Conservation (phyloP, 1,139 yeast genomes). For the Lodderomyces orthopsilosis region DNA sequence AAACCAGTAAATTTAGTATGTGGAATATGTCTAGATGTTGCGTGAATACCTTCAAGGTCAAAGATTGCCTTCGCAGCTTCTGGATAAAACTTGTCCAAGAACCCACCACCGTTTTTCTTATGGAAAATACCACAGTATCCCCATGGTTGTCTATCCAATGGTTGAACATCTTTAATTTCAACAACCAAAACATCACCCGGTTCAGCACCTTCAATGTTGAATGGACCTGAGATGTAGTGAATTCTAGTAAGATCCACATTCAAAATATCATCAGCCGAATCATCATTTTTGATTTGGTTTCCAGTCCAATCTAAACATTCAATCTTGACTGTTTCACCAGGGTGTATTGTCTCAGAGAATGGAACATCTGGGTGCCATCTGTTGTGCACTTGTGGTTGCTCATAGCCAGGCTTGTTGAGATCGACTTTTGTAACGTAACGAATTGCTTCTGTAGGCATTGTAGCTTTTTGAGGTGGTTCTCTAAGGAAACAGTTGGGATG, state of each 20-base stretch:
- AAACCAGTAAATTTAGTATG: slow-evolving; percentile 42
- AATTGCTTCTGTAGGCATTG: slow-evolving; percentile 11
- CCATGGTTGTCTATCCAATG: slow-evolving; percentile 51
- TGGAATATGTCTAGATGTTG: slow-evolving; percentile 48
- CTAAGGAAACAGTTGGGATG: slow-evolving; percentile 32
- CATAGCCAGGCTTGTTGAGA: slow-evolving; percentile 40
- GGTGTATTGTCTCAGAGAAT: slow-evolving; percentile 32
- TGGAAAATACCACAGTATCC: slow-evolving; percentile 50
- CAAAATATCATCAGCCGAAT: slow-evolving; percentile 45
- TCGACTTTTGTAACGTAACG: slow-evolving; percentile 29
- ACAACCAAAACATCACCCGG: slow-evolving; percentile 49
- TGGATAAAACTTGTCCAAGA: slow-evolving; percentile 46
- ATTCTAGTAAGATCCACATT: slow-evolving; percentile 42
- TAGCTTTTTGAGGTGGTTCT: neutral
- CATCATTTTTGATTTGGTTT: slow-evolving; percentile 45
- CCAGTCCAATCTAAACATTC: slow-evolving; percentile 57
- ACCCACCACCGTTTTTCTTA: slow-evolving; percentile 49
- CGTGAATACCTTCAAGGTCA: slow-evolving; percentile 50
- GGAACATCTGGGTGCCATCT: slow-evolving; percentile 56
- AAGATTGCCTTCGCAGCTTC: slow-evolving; percentile 50
- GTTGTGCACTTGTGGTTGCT: slow-evolving; percentile 46
- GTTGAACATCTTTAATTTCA: slow-evolving; percentile 51
- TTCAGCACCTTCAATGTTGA: slow-evolving; percentile 41
- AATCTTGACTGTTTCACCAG: slow-evolving; percentile 42
- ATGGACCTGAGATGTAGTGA: slow-evolving; percentile 50